Evolutionary conservation across 2,329 filamentous ascomycete genomes (phyloP), one percentile per base, ranked within the genome.

Genomic region (Aspergillus uvarum): DNA sequence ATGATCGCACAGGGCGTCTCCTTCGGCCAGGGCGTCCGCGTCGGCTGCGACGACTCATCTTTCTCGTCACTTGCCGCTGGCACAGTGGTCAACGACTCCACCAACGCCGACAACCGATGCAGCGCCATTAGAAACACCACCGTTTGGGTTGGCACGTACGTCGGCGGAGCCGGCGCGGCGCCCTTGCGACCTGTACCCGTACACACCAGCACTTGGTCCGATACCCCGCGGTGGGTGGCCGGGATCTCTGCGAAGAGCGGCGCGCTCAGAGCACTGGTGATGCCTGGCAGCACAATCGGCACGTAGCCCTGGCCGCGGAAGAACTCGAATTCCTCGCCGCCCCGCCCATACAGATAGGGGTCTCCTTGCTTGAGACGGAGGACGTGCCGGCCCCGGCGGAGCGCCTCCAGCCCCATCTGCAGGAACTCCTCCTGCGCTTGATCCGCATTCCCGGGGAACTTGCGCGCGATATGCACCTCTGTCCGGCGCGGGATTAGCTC

Each of bases 381-480:
- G 0, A 99, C 95, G 1, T 86, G 90, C 73, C 90, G 87, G 12
- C 95, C 95, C 21, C 82, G 79, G 51, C 82, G 78, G 21, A 90
- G 68, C 2, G 87, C 92, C 2, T 85, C 85, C 2, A 96, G 81
- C 0, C 92, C 95, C 68, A 91, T 83, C 56, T 87, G 83, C 2
- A 96, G 84, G 4, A 99, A 86, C 76, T 99, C 95, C 70, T 93
- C 87, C 74, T 99, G 95, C 0, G 95, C 95, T 49, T 87, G 87
- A 68, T 99, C 95, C 47, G 95, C 95, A 76, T 99, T 98, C 22
- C 95, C 95, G 0, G 95, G 95, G 77, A 99, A 99, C 75, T 99
- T 99, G 70, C 93, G 89, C 4, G 95, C 94, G 68, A 99, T 99
- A 69, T 91, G 87, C 12, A 98, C 89, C 10, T 89, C 88, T 8